These are phyloP conservation scores for Mycena galopus DNA, from an alignment of 768 basidiomycete species.

Conservation along the genomic window DNA sequence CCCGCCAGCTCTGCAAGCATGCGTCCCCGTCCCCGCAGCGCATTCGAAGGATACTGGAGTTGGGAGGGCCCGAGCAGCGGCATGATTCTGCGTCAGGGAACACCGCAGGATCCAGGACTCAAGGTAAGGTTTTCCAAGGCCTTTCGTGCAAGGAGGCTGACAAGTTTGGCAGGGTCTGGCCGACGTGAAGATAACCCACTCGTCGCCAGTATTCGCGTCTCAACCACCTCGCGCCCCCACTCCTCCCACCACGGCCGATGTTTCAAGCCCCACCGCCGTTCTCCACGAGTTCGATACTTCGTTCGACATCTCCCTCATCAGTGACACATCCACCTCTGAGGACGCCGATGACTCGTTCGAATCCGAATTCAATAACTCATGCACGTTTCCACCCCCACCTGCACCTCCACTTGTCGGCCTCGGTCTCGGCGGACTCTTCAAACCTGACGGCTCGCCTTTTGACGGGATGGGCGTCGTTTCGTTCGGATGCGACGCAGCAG, in stretches of 20 bases:
- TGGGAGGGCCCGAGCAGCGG: slow-evolving; percentile 20
- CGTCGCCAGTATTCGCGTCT: slow-evolving; percentile 28
- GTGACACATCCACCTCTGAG: slow-evolving; percentile 26
- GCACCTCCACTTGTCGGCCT: slow-evolving; percentile 4
- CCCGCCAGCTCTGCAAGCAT: slow-evolving; percentile 12
- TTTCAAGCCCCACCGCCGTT: not conserved
- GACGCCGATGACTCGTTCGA: slow-evolving; percentile 1
- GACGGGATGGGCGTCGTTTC: slow-evolving; percentile 35
- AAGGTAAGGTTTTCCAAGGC: slow-evolving; percentile 10
- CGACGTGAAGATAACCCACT: slow-evolving; percentile 16
- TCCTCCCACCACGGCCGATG: not conserved
- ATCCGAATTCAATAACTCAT: slow-evolving; percentile 9
- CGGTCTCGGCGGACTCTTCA: slow-evolving; percentile 30
- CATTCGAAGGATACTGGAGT: slow-evolving; percentile 32
- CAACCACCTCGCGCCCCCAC: slow-evolving; percentile 21
- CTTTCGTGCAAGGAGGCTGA: not conserved
- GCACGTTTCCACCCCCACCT: slow-evolving; percentile 7
- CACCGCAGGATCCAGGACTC: slow-evolving; percentile 6
- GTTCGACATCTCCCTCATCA: slow-evolving; percentile 35
- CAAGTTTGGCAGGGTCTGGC: not conserved
- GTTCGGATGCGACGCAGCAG: slow-evolving; percentile 18
- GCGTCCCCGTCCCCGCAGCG: slow-evolving; percentile 24
- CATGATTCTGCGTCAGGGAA: slow-evolving; percentile 9
- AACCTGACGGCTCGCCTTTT: slow-evolving; percentile 29
- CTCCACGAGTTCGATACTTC: slow-evolving; percentile 1